Evolutionary conservation across 2,329 filamentous ascomycete genomes (phyloP).

Genomic region (Simplicillium aogashimaense): DNA sequence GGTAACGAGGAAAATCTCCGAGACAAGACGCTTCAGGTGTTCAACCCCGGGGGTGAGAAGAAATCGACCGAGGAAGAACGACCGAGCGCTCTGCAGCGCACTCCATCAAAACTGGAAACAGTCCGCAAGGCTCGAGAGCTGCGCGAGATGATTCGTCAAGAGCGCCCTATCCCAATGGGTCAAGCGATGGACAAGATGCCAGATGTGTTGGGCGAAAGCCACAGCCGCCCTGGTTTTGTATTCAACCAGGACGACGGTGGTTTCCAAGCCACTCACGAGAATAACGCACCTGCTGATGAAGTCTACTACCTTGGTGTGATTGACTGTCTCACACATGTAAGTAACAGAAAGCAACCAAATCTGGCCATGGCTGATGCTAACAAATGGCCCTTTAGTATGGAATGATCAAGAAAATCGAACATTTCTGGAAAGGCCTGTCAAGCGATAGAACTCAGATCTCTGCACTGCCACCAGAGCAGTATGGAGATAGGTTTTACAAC

Average conservation of each 20-base stretch:
- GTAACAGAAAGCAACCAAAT: constrained; percentile 22
- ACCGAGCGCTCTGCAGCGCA: constrained; percentile 65
- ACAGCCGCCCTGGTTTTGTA: constrained; percentile 60
- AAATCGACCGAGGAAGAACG: constrained; percentile 48
- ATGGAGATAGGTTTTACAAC: constrained; percentile 86
- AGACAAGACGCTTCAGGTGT: constrained; percentile 83
- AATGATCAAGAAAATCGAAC: constrained; percentile 85
- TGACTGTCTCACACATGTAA: constrained; percentile 92
- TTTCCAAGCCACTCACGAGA: constrained; percentile 84
- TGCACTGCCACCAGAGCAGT: constrained; percentile 78
- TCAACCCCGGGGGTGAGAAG: constrained; percentile 73
- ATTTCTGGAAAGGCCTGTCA: constrained; percentile 92
- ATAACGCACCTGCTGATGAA: constrained; percentile 74
- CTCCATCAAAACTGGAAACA: constrained; percentile 87
- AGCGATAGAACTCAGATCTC: constrained; percentile 82
- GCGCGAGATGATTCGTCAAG: constrained; percentile 82
- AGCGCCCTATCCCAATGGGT: constrained; percentile 88
- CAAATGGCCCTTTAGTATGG: constrained; percentile 57
- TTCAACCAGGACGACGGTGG: constrained; percentile 95
- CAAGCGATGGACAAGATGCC: constrained; percentile 79
- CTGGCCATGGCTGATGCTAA: constrained; percentile 1
- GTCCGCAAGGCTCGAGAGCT: constrained; percentile 84
- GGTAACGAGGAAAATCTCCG: constrained; percentile 93
- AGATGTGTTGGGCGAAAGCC: constrained; percentile 70
- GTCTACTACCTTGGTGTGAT: constrained; percentile 98